A percentile compares a stretch with the other conserved stretches of the same genome.
phyloP scores from a whole-genome alignment of 768 basidiomycete species.

The Pleurotus giganteus region DNA sequence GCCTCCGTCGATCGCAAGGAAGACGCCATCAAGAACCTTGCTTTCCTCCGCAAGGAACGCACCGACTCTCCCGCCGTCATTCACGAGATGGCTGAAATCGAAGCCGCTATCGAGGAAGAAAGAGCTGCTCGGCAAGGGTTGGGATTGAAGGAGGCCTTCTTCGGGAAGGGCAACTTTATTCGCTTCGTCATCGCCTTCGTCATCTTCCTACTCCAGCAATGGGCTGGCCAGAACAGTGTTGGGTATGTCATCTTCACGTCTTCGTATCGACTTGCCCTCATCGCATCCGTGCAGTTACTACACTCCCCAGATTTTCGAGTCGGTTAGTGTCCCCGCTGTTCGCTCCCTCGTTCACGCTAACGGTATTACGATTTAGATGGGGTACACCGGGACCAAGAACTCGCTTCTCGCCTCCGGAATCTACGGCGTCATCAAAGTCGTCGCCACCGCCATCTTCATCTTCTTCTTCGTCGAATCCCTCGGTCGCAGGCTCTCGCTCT shows the following conservation, averaged over 20 bases:
- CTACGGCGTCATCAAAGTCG: conserved; percentile 65
- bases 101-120: conserved; percentile 77
- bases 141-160: conserved; percentile 67
- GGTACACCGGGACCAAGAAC: conserved; percentile 54
- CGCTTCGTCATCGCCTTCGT: conserved; percentile 84
- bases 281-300: conserved; percentile 49
- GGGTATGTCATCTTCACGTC: conserved; percentile 28
- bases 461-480: conserved; percentile 65
- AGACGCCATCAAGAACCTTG: conserved; percentile 58
- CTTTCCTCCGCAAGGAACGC: conserved; percentile 55
- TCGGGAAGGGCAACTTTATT: conserved; percentile 76
- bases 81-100: conserved; percentile 75
- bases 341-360: conserved; percentile 1
- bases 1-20: conserved; percentile 57
- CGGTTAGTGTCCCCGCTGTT: conserved; percentile 34
- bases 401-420: conserved; percentile 72
- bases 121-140: conserved; percentile 58
- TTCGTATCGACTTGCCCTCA: neutral
- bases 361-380: conserved; percentile 47
- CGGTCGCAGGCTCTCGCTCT: conserved; percentile 65
- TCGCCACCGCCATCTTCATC: conserved; percentile 64
- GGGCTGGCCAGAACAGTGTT: conserved; percentile 82
- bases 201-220: conserved; percentile 80
- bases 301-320: conserved; percentile 68
- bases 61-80: conserved; percentile 43